phyloP scores from a whole-genome alignment of 2,329 filamentous ascomycete species.

The Aspergillus brasiliensis region DNA sequence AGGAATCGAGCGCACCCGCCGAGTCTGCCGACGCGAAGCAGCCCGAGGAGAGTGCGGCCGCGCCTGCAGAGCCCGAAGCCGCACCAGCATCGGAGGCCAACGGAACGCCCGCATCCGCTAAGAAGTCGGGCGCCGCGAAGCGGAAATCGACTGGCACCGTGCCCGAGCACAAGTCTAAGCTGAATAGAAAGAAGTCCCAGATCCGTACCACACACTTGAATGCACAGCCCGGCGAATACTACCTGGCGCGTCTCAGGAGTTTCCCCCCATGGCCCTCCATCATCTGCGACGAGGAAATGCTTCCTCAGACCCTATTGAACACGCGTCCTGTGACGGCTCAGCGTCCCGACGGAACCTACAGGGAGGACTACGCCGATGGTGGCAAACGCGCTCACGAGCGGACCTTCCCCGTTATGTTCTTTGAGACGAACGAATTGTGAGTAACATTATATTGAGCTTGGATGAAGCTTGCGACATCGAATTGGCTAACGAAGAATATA shows the following conservation, averaged over 20 bases:
- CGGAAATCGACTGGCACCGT: slow-evolving; percentile 73
- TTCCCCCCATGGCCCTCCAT: slow-evolving; percentile 94
- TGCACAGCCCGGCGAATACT: slow-evolving; percentile 88
- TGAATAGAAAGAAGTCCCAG: slow-evolving; percentile 83
- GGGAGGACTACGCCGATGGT: slow-evolving; percentile 82
- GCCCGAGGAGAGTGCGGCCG: slow-evolving; percentile 23
- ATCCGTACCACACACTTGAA: slow-evolving; percentile 71
- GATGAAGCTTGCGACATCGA: neutral
- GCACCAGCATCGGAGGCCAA: slow-evolving; percentile 42
- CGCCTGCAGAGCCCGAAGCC: slow-evolving; percentile 27
- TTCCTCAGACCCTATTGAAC: slow-evolving; percentile 75
- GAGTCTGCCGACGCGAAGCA: slow-evolving; percentile 30
- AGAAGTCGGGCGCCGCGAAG: slow-evolving; percentile 52
- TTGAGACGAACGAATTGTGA: slow-evolving; percentile 96
- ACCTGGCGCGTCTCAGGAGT: slow-evolving; percentile 89
- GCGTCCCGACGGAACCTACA: slow-evolving; percentile 80
- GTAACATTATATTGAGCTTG: slow-evolving; percentile 42
- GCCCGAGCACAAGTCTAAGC: slow-evolving; percentile 70
- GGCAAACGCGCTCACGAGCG: slow-evolving; percentile 83
- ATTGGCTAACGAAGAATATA: slow-evolving; percentile 44
- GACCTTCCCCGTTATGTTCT: slow-evolving; percentile 92
- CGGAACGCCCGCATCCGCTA: slow-evolving; percentile 52
- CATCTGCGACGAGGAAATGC: slow-evolving; percentile 91
- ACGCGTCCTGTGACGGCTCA: slow-evolving; percentile 82
- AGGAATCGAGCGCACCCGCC: slow-evolving; percentile 29